phyloP scores from a whole-genome alignment of 2,329 filamentous ascomycete genomes.

The Ophiostoma ulmi region DNA sequence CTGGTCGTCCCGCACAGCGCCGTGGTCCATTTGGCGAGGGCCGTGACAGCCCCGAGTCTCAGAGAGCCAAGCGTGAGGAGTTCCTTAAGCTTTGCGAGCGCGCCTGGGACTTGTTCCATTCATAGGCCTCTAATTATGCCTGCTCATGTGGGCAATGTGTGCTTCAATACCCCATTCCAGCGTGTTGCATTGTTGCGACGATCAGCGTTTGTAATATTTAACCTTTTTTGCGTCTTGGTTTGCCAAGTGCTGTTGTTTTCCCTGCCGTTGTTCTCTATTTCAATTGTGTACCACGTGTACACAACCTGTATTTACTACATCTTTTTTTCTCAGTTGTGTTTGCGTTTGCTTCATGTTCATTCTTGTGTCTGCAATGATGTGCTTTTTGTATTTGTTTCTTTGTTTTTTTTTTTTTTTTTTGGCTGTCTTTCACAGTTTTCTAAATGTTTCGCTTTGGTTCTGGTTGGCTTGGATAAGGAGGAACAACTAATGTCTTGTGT shows the following conservation, averaged over 20 bases:
- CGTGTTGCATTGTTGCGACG: conserved; percentile 14
- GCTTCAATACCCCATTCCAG: conserved; percentile 13
- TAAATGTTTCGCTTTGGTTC: background rate
- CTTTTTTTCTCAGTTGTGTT: conserved; percentile 6
- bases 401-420: background rate
- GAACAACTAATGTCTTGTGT: conserved; percentile 20
- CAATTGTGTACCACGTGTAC: background rate
- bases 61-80: conserved; percentile 83
- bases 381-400: background rate
- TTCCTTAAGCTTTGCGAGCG: conserved; percentile 80
- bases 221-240: background rate
- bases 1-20: conserved; percentile 58
- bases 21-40: conserved; percentile 74
- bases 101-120: conserved; percentile 97
- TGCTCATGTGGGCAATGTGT: conserved; percentile 12
- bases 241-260: background rate
- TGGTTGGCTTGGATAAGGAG: conserved; percentile 12
- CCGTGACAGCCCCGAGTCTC: conserved; percentile 75
- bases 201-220: conserved; percentile 14
- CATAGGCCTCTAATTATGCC: conserved; percentile 42
- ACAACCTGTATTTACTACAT: conserved; percentile 15
- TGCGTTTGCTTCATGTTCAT: background rate
- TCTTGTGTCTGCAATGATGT: background rate
- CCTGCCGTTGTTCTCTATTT: background rate
- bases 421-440: conserved; percentile 4